These are phyloP conservation scores for Candida railenensis DNA, from an alignment of 805 yeast genomes.

Conservation along the genomic window DNA sequence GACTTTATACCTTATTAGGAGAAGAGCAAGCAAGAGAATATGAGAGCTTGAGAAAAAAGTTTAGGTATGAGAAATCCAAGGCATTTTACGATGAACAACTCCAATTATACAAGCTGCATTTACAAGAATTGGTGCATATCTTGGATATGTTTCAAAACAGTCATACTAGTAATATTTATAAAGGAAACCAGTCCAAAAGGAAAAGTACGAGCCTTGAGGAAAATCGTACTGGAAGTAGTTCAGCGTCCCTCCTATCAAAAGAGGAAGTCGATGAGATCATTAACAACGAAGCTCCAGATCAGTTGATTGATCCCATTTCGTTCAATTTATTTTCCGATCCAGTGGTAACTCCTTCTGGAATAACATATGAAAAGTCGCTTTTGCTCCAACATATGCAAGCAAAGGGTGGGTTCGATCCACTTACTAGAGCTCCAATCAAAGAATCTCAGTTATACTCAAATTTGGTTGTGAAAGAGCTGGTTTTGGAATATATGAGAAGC, in stretches of 20 bases:
- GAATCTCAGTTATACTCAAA: slow-evolving; percentile 40
- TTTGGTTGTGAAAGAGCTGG: slow-evolving; percentile 35
- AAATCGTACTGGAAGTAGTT: slow-evolving; percentile 2
- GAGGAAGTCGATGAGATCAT: slow-evolving; percentile 7
- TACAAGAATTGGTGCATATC: slow-evolving; percentile 20
- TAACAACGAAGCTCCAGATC: slow-evolving; percentile 31
- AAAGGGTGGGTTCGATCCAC: slow-evolving; percentile 37
- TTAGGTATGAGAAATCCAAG: slow-evolving; percentile 11
- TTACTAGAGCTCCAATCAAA: slow-evolving; percentile 34
- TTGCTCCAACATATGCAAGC: slow-evolving; percentile 32
- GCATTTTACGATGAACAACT: slow-evolving; percentile 17
- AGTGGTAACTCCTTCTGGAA: slow-evolving; percentile 44
- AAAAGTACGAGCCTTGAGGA: slow-evolving; percentile 10
- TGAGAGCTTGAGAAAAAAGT: slow-evolving; percentile 11
- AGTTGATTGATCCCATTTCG: slow-evolving; percentile 39
- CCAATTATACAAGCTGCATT: slow-evolving; percentile 16
- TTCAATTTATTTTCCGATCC: slow-evolving; percentile 41
- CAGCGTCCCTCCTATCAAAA: neutral
- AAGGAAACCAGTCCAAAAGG: slow-evolving; percentile 1
- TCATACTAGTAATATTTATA: slow-evolving; percentile 23
- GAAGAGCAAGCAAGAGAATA: slow-evolving; percentile 17
- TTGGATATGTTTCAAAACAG: slow-evolving; percentile 20
- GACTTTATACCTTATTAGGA: slow-evolving; percentile 20
- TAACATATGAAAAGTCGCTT: slow-evolving; percentile 40
- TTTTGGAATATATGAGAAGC: neutral